These are phyloP conservation scores for Dothistroma pini DNA, from an alignment of 2,329 filamentous ascomycete species.

Conservation along the genomic window DNA sequence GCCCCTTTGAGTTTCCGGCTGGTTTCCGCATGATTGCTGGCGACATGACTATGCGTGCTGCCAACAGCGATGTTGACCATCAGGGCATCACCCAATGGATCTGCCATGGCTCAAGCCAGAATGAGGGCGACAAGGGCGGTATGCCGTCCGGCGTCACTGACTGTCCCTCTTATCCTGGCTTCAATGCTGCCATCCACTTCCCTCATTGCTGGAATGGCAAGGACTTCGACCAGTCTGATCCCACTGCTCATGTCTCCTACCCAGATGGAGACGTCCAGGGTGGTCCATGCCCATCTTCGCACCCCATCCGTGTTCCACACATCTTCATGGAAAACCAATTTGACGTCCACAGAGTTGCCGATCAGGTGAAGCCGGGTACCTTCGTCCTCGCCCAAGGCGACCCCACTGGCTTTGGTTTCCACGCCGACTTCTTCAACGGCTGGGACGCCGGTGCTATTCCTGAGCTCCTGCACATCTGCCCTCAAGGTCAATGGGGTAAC, in stretches of 20 bases:
- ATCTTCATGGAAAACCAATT: conserved; percentile 50
- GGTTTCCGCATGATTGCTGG: conserved; percentile 70
- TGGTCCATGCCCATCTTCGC: conserved; percentile 51
- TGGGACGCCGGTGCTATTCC: conserved; percentile 57
- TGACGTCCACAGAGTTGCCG: conserved; percentile 34
- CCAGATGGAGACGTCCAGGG: conserved; percentile 47
- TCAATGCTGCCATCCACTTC: conserved; percentile 65
- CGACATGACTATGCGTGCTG: conserved; percentile 54
- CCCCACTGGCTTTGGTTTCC: conserved; percentile 50
- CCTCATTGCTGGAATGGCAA: conserved; percentile 69
- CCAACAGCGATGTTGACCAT: conserved; percentile 50
- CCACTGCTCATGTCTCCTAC: conserved; percentile 61
- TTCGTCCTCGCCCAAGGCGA: conserved; percentile 49
- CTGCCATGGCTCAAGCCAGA: conserved; percentile 44
- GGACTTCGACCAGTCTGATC: conserved; percentile 33
- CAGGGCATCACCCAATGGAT: conserved; percentile 48
- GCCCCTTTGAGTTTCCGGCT: conserved; percentile 65
- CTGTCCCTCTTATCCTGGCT: conserved; percentile 55
- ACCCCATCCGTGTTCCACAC: conserved; percentile 55
- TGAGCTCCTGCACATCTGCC: conserved; percentile 64
- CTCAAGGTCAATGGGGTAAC: conserved; percentile 58
- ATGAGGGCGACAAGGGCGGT: conserved; percentile 45
- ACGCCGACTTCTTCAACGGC: conserved; percentile 53
- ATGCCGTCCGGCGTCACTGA: conserved; percentile 63
- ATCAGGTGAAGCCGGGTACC: conserved; percentile 35